These are phyloP conservation scores for Diaporthe sp. DNA, from an alignment of 2,329 filamentous ascomycete genomes.

Conservation along the genomic window DNA sequence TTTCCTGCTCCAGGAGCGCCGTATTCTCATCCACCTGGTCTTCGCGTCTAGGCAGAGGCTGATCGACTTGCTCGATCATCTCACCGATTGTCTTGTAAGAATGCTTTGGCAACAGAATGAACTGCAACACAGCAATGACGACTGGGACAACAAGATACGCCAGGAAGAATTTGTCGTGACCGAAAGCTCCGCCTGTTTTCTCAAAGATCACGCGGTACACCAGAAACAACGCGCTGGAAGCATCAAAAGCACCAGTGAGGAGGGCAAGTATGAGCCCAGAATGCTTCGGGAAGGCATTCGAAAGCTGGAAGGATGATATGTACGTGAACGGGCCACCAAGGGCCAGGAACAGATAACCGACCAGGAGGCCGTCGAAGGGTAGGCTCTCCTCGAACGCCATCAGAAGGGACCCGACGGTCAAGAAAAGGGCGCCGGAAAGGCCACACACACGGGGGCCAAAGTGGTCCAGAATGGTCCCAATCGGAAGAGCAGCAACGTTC, in stretches of 20 bases:
- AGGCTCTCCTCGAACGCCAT: constrained; percentile 76
- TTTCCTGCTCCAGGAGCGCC: constrained; percentile 66
- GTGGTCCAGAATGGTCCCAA: constrained; percentile 86
- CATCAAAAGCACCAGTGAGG: constrained; percentile 86
- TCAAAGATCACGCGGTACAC: constrained; percentile 80
- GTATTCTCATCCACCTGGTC: constrained; percentile 72
- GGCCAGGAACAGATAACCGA: constrained; percentile 81
- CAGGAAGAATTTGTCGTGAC: constrained; percentile 77
- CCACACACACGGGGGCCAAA: constrained; percentile 84
- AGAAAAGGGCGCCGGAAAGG: constrained; percentile 76
- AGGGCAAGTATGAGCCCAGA: constrained; percentile 85
- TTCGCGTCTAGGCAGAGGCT: constrained; percentile 51
- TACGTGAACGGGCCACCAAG: constrained; percentile 86
- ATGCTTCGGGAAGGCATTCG: constrained; percentile 83
- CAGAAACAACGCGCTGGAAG: constrained; percentile 83
- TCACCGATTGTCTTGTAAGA: constrained; percentile 91
- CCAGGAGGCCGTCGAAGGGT: constrained; percentile 80
- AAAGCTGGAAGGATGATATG: constrained; percentile 86
- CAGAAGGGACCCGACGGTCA: constrained; percentile 77
- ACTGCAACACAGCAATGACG: constrained; percentile 74
- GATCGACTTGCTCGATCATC: constrained; percentile 79
- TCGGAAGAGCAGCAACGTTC: constrained; percentile 86
- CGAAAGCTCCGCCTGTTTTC: constrained; percentile 62
- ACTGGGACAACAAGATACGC: constrained; percentile 78
- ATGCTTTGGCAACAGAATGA: constrained; percentile 78